Conservation (phyloP, 306 rosid species). For the Ormosia emarginata region DNA sequence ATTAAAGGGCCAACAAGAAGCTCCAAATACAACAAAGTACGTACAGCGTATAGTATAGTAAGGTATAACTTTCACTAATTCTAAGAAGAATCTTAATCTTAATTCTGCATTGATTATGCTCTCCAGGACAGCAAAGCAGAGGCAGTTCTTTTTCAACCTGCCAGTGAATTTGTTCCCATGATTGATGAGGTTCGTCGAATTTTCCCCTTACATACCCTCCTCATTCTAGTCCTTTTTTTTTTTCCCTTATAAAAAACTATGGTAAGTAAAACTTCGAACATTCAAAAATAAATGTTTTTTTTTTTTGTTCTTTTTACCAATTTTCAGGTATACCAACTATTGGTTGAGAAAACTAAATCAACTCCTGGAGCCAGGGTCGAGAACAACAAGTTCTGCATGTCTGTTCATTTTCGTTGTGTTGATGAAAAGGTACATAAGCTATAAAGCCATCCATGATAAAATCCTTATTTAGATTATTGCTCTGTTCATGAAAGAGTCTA, state of each 20-base stretch:
- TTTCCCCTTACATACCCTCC: not conserved
- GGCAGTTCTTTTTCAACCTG: slow-evolving; percentile 79
- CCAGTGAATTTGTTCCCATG: slow-evolving; percentile 85
- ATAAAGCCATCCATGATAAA: not conserved
- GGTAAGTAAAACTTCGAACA: not conserved
- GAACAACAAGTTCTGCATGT: slow-evolving; percentile 77
- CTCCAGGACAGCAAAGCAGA: slow-evolving; percentile 54
- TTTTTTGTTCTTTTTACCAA: not conserved
- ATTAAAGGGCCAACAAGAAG: slow-evolving; percentile 81
- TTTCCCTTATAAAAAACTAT: not conserved
- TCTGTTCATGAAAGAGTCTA: not conserved
- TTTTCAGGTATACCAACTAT: slow-evolving; percentile 54
- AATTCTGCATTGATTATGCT: not conserved
- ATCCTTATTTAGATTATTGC: not conserved
- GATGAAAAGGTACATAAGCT: slow-evolving; percentile 69
- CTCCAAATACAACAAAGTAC: slow-evolving; percentile 55
- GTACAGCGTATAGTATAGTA: not conserved
- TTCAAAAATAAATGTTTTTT: not conserved
- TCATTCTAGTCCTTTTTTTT: not conserved
- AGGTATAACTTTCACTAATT: not conserved
- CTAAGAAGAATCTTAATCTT: not conserved
- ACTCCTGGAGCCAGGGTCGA: slow-evolving; percentile 82
- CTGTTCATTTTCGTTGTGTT: slow-evolving; percentile 93
- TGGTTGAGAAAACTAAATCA: slow-evolving; percentile 67
- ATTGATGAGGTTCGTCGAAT: slow-evolving; percentile 60